A percentile compares a stretch with the other conserved stretches of the same genome.
phyloP scores from a whole-genome alignment of 1,139 yeast genomes.

The Pichia sp. region DNA sequence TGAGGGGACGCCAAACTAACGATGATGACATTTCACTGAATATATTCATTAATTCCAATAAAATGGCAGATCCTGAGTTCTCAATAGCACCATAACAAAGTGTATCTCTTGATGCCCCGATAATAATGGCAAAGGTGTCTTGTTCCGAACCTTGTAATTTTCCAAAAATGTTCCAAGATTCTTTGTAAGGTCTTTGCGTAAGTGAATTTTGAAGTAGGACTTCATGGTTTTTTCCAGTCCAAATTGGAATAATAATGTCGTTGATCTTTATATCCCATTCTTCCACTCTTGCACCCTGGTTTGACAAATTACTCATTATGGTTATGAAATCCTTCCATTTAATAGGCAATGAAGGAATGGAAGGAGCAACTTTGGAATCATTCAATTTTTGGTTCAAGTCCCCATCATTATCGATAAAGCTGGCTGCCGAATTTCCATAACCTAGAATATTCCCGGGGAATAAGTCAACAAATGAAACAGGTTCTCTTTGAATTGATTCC shows the following conservation, averaged over 20 bases:
- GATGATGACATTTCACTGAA: slow-evolving; percentile 64
- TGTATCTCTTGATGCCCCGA: slow-evolving; percentile 85
- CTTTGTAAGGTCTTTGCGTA: slow-evolving; percentile 55
- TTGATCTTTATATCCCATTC: slow-evolving; percentile 33
- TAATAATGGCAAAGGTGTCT: slow-evolving; percentile 62
- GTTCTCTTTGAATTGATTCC: slow-evolving; percentile 55
- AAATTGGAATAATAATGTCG: slow-evolving; percentile 29
- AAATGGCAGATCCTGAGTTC: slow-evolving; percentile 69
- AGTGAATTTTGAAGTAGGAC: slow-evolving; percentile 44
- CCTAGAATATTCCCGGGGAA: slow-evolving; percentile 76
- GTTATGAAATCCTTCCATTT: slow-evolving; percentile 64
- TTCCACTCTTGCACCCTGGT: slow-evolving; percentile 40
- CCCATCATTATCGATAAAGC: slow-evolving; percentile 18
- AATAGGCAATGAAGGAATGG: slow-evolving; percentile 71
- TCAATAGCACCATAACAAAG: slow-evolving; percentile 73
- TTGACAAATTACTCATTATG: slow-evolving; percentile 41
- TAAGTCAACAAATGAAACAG: slow-evolving; percentile 62
- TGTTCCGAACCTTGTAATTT: slow-evolving; percentile 80
- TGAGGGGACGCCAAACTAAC: slow-evolving; percentile 76
- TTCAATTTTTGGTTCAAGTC: slow-evolving; percentile 34
- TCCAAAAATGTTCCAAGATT: slow-evolving; percentile 76
- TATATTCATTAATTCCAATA: slow-evolving; percentile 67
- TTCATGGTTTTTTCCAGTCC: slow-evolving; percentile 36
- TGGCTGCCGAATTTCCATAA: slow-evolving; percentile 50
- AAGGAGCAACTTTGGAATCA: slow-evolving; percentile 54